A percentile compares a stretch with the other conserved stretches of the same genome.
These are phyloP conservation scores for Leucosporidium yakuticum DNA, from an alignment of 768 basidiomycete species.

Conservation along the genomic window DNA sequence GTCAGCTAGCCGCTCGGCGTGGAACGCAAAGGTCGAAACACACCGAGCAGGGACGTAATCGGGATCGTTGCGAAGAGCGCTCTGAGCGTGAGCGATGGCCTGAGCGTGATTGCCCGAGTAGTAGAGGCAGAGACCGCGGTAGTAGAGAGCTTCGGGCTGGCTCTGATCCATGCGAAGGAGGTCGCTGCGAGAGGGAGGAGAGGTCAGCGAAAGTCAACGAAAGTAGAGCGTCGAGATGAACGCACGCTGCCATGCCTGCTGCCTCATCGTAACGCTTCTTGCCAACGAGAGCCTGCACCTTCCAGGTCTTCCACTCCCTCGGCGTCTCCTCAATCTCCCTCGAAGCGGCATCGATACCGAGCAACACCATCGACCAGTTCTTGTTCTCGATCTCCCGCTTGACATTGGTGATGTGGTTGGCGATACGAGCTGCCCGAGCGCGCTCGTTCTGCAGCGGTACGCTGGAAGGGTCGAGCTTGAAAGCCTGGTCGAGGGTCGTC, in stretches of 20 bases:
- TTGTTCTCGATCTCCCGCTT: slow-evolving; percentile 51
- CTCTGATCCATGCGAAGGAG: slow-evolving; percentile 64
- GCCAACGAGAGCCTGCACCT: slow-evolving; percentile 68
- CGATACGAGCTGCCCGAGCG: slow-evolving; percentile 56
- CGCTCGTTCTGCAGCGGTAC: slow-evolving; percentile 60
- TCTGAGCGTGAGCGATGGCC: slow-evolving; percentile 63
- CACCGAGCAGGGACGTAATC: slow-evolving; percentile 58
- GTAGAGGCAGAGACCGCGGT: slow-evolving; percentile 76
- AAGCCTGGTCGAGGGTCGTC: slow-evolving; percentile 58
- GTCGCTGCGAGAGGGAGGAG: slow-evolving; percentile 51
- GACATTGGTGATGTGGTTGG: slow-evolving; percentile 32
- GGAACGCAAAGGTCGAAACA: not conserved
- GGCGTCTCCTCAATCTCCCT: slow-evolving; percentile 67
- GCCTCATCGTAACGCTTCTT: slow-evolving; percentile 70
- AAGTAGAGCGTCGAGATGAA: slow-evolving; percentile 15
- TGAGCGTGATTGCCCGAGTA: slow-evolving; percentile 63
- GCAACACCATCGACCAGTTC: slow-evolving; percentile 69
- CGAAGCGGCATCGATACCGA: slow-evolving; percentile 63
- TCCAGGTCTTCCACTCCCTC: slow-evolving; percentile 71
- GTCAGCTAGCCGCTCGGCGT: too few species aligned
- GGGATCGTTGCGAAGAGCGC: slow-evolving; percentile 71
- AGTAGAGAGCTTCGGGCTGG: slow-evolving; percentile 69
- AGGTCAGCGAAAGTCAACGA: slow-evolving; percentile 6
- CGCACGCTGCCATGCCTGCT: slow-evolving; percentile 65
- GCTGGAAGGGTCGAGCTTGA: slow-evolving; percentile 61